Evolutionary conservation across 805 yeast species (phyloP), one percentile per base, ranked within the genome.

Genomic region (Gaillardinia entomophila): DNA sequence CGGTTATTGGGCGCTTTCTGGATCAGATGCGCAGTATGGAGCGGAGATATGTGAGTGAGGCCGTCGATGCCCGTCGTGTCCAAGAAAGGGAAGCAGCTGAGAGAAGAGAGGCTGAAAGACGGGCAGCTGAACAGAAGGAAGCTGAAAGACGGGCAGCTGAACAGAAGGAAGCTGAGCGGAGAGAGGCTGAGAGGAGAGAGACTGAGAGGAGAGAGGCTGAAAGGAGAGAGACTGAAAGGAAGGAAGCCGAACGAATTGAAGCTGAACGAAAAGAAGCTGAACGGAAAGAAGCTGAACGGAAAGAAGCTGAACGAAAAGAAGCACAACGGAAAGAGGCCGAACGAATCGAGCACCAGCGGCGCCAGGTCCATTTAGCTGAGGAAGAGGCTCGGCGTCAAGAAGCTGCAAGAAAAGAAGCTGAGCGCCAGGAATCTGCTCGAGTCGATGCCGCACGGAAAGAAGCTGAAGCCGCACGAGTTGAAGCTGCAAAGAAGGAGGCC

Each of bases 51-150:
- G n/a, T n/a, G n/a, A n/a, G n/a, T n/a, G n/a, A n/a, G n/a, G n/a
- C n/a, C n/a, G n/a, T n/a, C n/a, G n/a, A n/a, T n/a, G n/a, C n/a
- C n/a, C n/a, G n/a, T n/a, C n/a, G n/a, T n/a, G n/a, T n/a, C n/a
- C n/a, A n/a, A 18, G 30, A 17, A 30, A 31, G 28, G 27, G 25
- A 32, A n/a, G 26, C 24, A 15, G 22, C 17, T 15, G 30, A 16
- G 16, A 31, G 30, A 31, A n/a, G n/a, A n/a, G n/a, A n/a, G 29
- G 18, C 23, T 13, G 22, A 27, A 14, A 36, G 34, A 28, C 33
- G 24, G 24, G 30, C 33, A 27, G 29, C 25, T 11, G 33, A 28
- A 24, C 32, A 43, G 23, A 34, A 40, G 28, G 43, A 35, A 23
- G 32, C 29, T 2, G 18, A 32, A 12, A 26, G 26, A 20, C 34